A percentile compares a stretch with the other conserved stretches of the same genome.
These are phyloP conservation scores for Aplosporella prunicola DNA, from an alignment of 2,329 filamentous ascomycete genomes.

Conservation along the genomic window DNA sequence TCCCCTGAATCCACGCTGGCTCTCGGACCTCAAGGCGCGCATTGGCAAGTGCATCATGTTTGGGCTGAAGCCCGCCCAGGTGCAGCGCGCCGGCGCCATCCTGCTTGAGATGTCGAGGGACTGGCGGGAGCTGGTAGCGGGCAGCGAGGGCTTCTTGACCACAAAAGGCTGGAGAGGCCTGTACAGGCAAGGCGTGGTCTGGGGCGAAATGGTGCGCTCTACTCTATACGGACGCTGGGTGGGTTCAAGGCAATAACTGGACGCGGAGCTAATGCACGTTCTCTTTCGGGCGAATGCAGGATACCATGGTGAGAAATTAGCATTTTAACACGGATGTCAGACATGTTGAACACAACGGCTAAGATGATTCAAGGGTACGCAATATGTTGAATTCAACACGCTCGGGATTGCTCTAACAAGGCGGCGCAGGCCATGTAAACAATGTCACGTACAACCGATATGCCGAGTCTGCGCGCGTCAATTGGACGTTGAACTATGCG, in stretches of 20 bases:
- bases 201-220: constrained; percentile 70
- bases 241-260: not conserved
- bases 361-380: constrained; percentile 7
- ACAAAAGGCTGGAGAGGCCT: constrained; percentile 52
- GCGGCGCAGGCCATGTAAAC: constrained; percentile 64
- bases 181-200: constrained; percentile 58
- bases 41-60: constrained; percentile 69
- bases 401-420: not conserved
- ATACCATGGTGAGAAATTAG: constrained; percentile 43
- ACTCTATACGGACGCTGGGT: not conserved
- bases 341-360: constrained; percentile 3
- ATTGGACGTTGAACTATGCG: constrained; percentile 66
- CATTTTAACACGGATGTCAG: not conserved
- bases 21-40: constrained; percentile 55
- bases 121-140: constrained; percentile 64
- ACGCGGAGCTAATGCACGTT: constrained; percentile 20
- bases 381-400: not conserved
- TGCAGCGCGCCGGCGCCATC: constrained; percentile 49
- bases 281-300: constrained; percentile 23
- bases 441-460: constrained; percentile 78
- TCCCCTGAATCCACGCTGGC: constrained; percentile 51
- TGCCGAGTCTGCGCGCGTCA: constrained; percentile 70
- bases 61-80: constrained; percentile 52
- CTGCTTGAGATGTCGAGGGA: constrained; percentile 50
- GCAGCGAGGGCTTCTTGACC: constrained; percentile 66